Percentiles rank a stretch among this genome's conserved stretches.
These are phyloP conservation scores for Apophysomyces trapeziformis DNA, from an alignment of 371 early-diverging fungal species.

Conservation along the genomic window DNA sequence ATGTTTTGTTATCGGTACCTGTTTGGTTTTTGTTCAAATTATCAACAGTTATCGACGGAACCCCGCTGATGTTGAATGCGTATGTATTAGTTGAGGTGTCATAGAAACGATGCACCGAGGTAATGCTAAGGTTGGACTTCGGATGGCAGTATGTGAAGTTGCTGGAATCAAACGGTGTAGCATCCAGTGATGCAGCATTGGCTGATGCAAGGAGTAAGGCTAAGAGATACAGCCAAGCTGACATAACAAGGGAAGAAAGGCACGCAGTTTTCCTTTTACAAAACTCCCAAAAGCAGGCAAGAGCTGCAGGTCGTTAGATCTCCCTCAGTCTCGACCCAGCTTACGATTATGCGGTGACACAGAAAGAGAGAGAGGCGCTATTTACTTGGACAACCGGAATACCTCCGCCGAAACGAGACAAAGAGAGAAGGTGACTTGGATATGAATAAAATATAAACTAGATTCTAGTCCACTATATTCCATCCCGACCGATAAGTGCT, in stretches of 20 bases:
- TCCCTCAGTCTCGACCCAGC: conserved; percentile 12
- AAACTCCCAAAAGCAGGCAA: conserved; percentile 13
- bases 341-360: not conserved
- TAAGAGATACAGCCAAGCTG: conserved; percentile 4
- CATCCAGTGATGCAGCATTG: not conserved
- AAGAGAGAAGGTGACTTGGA: not conserved
- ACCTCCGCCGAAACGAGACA: not conserved
- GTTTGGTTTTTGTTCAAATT: conserved; percentile 2
- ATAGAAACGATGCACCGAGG: not conserved
- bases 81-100: not conserved
- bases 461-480: too few relatives aligned
- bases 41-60: not conserved
- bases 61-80: not conserved
- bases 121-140: not conserved
- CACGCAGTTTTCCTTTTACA: conserved; percentile 14
- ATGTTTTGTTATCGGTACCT: not conserved
- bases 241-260: conserved; percentile 21
- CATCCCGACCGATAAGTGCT: too few relatives aligned
- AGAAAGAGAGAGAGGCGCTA: not conserved
- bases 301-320: conserved; percentile 5
- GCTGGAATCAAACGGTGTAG: not conserved
- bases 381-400: not conserved
- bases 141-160: conserved; percentile 3
- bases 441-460: too few relatives aligned
- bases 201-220: not conserved